phyloP scores from a whole-genome alignment of 1,284 basidiomycete species.

The Apiotrichum porosum region DNA sequence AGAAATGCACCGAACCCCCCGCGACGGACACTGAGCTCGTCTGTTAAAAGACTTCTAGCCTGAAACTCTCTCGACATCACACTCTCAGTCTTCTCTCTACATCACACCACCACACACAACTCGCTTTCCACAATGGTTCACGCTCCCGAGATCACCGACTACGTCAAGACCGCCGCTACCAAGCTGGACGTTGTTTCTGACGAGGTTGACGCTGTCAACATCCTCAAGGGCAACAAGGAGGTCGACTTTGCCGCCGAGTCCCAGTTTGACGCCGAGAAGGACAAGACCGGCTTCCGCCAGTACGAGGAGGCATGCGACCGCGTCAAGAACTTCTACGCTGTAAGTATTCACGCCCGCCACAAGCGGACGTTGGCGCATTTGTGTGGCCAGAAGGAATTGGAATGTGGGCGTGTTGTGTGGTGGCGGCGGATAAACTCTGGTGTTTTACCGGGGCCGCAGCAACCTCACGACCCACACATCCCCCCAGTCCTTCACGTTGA shows the following conservation, averaged over 20 bases:
- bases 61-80: not conserved
- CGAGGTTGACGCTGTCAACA: constrained; percentile 61
- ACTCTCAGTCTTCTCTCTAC: not conserved
- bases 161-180: constrained; percentile 28
- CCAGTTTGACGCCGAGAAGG: constrained; percentile 67
- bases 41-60: not conserved
- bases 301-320: constrained; percentile 66
- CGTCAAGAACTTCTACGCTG: constrained; percentile 72
- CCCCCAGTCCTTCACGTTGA: too few relatives aligned
- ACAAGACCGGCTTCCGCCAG: constrained; percentile 58
- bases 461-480: too few relatives aligned
- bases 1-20: not conserved
- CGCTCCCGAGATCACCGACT: constrained; percentile 40
- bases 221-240: constrained; percentile 37
- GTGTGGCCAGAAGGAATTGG: not conserved
- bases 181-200: constrained; percentile 66
- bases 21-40: not conserved
- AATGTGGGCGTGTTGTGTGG: too few relatives aligned
- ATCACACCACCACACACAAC: not conserved
- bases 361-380: too few relatives aligned
- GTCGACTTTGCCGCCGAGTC: constrained; percentile 58
- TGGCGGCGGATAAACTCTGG: too few relatives aligned
- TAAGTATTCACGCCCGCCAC: constrained; percentile 23
- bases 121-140: constrained; percentile 14
- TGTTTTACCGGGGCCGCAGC: too few relatives aligned